Percentiles rank a stretch among this genome's conserved stretches.
Evolutionary conservation across 305 asterid species (phyloP).

Genomic region (Solanum hybrid): DNA sequence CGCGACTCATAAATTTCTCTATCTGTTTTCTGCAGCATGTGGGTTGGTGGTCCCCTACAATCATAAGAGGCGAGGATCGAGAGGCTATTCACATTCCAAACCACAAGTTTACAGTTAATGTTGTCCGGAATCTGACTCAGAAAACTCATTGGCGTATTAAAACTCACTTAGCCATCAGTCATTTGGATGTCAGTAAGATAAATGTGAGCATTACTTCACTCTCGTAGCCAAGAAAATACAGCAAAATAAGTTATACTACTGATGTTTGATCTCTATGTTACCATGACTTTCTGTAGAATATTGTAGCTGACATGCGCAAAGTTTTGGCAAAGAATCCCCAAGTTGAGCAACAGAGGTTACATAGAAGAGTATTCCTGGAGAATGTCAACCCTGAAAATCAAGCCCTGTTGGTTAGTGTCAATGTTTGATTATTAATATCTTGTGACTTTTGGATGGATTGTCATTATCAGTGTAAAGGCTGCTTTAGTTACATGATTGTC

Average conservation of each 20-base stretch:
- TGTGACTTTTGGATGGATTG: not conserved
- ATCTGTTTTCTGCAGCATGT: conserved; percentile 46
- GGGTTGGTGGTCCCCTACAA: conserved; percentile 99
- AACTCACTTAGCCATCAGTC: conserved; percentile 93
- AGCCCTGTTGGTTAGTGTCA: conserved; percentile 72
- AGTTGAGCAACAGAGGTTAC: conserved; percentile 95
- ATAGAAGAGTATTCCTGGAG: conserved; percentile 87
- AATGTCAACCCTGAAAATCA: conserved; percentile 74
- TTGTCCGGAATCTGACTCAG: conserved; percentile 86
- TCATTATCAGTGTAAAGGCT: not conserved
- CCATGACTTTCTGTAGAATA: conserved; percentile 36
- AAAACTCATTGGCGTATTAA: conserved; percentile 98
- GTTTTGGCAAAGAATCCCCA: conserved; percentile 94
- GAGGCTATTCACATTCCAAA: conserved; percentile 98
- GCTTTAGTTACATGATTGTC: not conserved
- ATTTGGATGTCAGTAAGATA: conserved; percentile 81
- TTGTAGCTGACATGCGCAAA: conserved; percentile 99
- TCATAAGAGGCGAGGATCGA: conserved; percentile 93
- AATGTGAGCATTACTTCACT: conserved; percentile 37
- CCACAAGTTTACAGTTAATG: conserved; percentile 89
- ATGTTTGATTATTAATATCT: conserved; percentile 12
- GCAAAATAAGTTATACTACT: not conserved
- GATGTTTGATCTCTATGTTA: not conserved
- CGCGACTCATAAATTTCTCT: not conserved
- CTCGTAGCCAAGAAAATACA: not conserved